phyloP scores from a whole-genome alignment of 306 rosid species.

The Quercus suber region DNA sequence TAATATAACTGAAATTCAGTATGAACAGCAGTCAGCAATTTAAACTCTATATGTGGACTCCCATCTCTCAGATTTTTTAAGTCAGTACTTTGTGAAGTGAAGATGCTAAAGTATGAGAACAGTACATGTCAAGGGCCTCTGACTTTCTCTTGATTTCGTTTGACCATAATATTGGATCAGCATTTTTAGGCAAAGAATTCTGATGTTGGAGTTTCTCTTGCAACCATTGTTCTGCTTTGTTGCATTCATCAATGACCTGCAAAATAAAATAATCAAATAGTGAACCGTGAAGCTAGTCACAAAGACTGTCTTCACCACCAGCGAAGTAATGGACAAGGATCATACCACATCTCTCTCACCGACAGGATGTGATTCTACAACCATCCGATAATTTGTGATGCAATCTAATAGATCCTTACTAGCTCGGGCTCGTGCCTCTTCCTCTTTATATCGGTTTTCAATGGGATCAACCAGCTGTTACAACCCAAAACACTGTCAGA shows the following conservation, averaged over 20 bases:
- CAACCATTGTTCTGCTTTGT: neutral
- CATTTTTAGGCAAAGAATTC: neutral
- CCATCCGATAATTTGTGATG: neutral
- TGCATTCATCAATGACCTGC: neutral
- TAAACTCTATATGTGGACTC: too few relatives aligned
- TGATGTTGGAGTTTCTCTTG: neutral
- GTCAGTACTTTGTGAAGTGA: neutral
- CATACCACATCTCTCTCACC: neutral
- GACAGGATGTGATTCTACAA: neutral
- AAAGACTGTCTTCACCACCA: neutral
- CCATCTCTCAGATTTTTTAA: neutral
- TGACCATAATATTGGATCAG: neutral
- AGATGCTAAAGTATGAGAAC: neutral
- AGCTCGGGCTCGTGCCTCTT: neutral
- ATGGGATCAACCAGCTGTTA: constrained; percentile 1
- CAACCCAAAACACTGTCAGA: neutral
- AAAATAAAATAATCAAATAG: neutral
- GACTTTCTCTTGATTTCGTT: neutral
- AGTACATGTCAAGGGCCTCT: neutral
- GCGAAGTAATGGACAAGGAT: neutral
- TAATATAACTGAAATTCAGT: too few relatives aligned
- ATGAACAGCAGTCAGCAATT: too few relatives aligned
- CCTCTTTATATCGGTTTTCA: neutral
- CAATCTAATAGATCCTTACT: neutral
- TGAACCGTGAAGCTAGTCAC: neutral